Percentiles rank a stretch among this genome's conserved stretches.
These are phyloP conservation scores for Candida ponderosae DNA, from an alignment of 805 yeast species.

Conservation along the genomic window DNA sequence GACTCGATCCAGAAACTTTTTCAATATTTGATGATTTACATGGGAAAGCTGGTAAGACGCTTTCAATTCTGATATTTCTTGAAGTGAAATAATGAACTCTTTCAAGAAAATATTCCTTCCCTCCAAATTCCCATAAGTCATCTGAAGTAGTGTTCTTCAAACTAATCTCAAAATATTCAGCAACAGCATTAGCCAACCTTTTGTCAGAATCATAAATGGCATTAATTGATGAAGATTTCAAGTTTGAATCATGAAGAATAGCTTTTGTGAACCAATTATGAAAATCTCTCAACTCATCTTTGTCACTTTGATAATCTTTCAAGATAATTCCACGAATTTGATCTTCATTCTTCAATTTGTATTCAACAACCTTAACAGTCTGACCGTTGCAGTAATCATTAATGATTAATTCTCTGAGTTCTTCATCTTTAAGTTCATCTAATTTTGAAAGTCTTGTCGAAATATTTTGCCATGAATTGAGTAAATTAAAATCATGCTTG, in stretches of 20 bases:
- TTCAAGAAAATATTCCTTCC: constrained; percentile 33
- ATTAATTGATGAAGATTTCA: constrained; percentile 17
- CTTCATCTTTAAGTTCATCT: background rate
- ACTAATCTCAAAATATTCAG: constrained; percentile 35
- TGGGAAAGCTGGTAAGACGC: constrained; percentile 58
- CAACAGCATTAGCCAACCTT: constrained; percentile 21
- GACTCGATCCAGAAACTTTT: constrained; percentile 40
- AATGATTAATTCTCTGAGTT: background rate
- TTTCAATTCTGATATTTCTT: constrained; percentile 39
- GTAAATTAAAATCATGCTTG: constrained; percentile 23
- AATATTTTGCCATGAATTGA: constrained; percentile 21
- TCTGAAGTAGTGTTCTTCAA: constrained; percentile 38
- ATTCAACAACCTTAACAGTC: constrained; percentile 25
- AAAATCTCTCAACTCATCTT: constrained; percentile 7
- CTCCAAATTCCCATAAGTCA: constrained; percentile 44
- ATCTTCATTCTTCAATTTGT: constrained; percentile 17
- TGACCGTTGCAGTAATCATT: constrained; percentile 3
- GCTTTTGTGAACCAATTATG: constrained; percentile 31
- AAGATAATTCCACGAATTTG: constrained; percentile 33
- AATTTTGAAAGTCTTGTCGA: background rate
- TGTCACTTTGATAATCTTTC: constrained; percentile 22
- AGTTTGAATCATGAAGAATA: constrained; percentile 26
- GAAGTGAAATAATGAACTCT: constrained; percentile 41
- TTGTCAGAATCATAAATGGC: constrained; percentile 4
- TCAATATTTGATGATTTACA: constrained; percentile 52